Conservation (phyloP, 164 flowering plant genomes). For the Protea cynaroides region DNA sequence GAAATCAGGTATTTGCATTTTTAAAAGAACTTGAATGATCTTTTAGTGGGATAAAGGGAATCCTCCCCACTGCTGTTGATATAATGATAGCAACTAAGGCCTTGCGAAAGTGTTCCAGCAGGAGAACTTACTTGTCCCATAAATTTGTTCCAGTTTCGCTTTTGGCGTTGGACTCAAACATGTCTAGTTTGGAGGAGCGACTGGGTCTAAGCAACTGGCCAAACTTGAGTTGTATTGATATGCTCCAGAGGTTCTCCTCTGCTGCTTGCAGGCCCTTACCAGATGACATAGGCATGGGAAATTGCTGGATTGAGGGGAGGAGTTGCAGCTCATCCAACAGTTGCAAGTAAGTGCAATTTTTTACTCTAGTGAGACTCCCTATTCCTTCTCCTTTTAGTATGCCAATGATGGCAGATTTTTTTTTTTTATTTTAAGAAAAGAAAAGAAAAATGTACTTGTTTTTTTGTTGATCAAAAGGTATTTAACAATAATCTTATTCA, state of each 20-base stretch:
- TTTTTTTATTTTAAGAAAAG: too few relatives aligned
- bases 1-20: conserved; percentile 10
- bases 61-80: conserved; percentile 11
- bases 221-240: conserved; percentile 54
- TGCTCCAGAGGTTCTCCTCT: conserved; percentile 59
- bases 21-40: conserved; percentile 1
- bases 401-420: too few relatives aligned
- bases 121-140: conserved; percentile 15
- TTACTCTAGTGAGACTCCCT: too few relatives aligned
- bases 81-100: conserved; percentile 21
- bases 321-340: conserved; percentile 76
- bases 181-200: conserved; percentile 96
- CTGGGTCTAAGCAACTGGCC: conserved; percentile 69
- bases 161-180: conserved; percentile 27
- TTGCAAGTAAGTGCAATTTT: conserved; percentile 47
- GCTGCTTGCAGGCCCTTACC: conserved; percentile 59
- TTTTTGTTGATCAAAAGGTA: too few relatives aligned
- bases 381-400: too few relatives aligned
- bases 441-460: too few relatives aligned
- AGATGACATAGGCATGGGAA: conserved; percentile 66
- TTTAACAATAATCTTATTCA: too few relatives aligned
- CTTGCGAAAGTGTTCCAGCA: conserved; percentile 14
- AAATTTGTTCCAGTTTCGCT: conserved; percentile 20
- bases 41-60: conserved; percentile 4
- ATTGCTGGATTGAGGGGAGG: conserved; percentile 73